Percentiles rank a stretch among this genome's conserved stretches.
phyloP scores from a whole-genome alignment of 73 alveolate species.

The Tetrahymena malaccensis region DNA sequence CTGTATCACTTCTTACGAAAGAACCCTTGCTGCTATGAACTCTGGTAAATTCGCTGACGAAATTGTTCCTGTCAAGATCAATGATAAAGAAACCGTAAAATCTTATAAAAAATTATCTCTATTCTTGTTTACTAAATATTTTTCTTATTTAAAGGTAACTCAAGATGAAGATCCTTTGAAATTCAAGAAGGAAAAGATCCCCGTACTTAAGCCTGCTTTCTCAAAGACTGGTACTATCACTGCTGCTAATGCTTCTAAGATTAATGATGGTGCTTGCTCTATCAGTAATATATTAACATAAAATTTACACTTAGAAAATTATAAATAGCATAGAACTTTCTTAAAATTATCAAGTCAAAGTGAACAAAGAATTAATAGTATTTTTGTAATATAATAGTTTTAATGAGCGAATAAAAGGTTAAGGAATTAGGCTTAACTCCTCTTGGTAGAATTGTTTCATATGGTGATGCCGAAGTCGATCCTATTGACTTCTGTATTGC shows the following conservation, averaged over 20 bases:
- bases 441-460: constrained; percentile 62
- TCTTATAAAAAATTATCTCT: neutral
- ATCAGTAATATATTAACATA: neutral
- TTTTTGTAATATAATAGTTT: neutral
- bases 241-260: constrained; percentile 74
- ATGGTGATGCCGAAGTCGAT: constrained; percentile 70
- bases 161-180: constrained; percentile 73
- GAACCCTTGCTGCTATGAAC: constrained; percentile 61
- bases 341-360: neutral
- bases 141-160: neutral
- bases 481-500: constrained; percentile 82
- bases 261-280: constrained; percentile 77
- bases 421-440: constrained; percentile 67
- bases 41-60: constrained; percentile 63
- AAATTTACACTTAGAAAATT: neutral
- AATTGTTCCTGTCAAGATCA: constrained; percentile 51
- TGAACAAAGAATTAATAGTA: neutral
- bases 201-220: constrained; percentile 66
- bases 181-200: constrained; percentile 66
- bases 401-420: constrained; percentile 67
- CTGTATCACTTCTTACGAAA: constrained; percentile 62
- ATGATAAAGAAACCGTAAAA: constrained; percentile 46
- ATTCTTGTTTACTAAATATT: neutral
- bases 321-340: neutral
- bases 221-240: constrained; percentile 69